Base-by-base conservation (phyloP, 495 filamentous ascomycete genomes). In the Tetracladium marchalianum region DNA sequence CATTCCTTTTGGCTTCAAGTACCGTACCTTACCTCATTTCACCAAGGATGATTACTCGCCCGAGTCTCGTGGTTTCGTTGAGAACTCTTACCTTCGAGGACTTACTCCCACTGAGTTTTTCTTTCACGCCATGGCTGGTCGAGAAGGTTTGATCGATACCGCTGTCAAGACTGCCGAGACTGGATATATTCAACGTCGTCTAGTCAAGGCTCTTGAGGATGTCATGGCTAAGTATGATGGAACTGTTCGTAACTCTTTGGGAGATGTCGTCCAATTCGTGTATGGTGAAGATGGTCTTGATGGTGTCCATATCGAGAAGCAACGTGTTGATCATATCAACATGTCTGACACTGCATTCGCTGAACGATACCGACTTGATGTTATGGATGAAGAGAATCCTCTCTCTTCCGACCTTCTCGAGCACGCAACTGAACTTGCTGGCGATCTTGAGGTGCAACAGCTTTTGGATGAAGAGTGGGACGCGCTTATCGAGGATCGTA, bases 41-140 rank as follows among this genome's bases (percentile, higher is more conserved):
- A 95, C 92, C 46, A 97, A 97, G 68, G 92, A 99, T 55, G 92
- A 99, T 62, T 97, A 97, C 61, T 95, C 88, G 12, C 88, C 92
- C 11, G 90, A 96, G 59, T 92, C 93, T 35, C 80, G 90, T 64
- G 92, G 92, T 32, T 99, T 99, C 64, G 90, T 99, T 31, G 92
- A 99, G 66, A 99, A 99, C 67, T 99, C 92, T 0, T 99, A 99
- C 56, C 77, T 99, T 22, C 85, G 92, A 71, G 92, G 92, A 32
- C 68, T 99, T 48, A 99, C 92, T 0, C 90, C 92, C 1, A 83
- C 84, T 1, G 92, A 99, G 56, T 99, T 97, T 65, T 99, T 95
- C 73, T 99, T 99, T 75, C 92, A 99, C 70, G 92, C 92, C 53
- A 99, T 99, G 92, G 92, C 92, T 68, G 92, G 92, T 85, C 82